Percentiles rank a stretch among this genome's conserved stretches.
These are phyloP conservation scores for Asterophora lycoperdoides DNA, from an alignment of 768 basidiomycete species.

Conservation along the genomic window DNA sequence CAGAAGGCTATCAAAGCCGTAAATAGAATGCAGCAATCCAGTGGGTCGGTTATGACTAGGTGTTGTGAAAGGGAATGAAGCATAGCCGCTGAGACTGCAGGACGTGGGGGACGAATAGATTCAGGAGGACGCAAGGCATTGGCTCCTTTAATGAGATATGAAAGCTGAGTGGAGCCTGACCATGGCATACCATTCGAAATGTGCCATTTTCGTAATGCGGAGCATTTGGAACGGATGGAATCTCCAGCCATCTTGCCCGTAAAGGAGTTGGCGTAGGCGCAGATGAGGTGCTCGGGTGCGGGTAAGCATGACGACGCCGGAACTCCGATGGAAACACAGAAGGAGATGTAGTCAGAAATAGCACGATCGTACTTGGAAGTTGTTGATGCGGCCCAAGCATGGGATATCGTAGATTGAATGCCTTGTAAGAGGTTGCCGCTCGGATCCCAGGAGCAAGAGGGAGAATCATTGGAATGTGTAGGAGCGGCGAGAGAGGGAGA, in stretches of 20 bases:
- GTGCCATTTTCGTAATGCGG: conserved; percentile 33
- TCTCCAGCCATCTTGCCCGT: conserved; percentile 18
- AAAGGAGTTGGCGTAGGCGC: conserved; percentile 24
- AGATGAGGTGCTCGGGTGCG: conserved; percentile 23
- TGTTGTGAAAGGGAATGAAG: neutral
- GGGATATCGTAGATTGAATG: neutral
- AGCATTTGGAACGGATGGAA: conserved; percentile 19
- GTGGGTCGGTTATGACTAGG: neutral
- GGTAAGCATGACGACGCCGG: conserved; percentile 18
- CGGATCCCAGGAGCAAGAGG: too few relatives aligned
- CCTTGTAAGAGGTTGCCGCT: too few relatives aligned
- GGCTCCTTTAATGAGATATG: conserved; percentile 22
- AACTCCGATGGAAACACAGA: conserved; percentile 18
- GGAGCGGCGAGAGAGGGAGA: too few relatives aligned
- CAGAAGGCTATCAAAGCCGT: conserved; percentile 26
- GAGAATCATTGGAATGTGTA: too few relatives aligned
- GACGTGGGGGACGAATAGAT: too few relatives aligned
- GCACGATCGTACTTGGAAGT: conserved; percentile 11
- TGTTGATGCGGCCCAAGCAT: conserved; percentile 4
- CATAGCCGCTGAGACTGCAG: too few relatives aligned
- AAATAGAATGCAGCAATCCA: conserved; percentile 22
- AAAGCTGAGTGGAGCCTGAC: conserved; percentile 15
- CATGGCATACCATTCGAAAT: conserved; percentile 21
- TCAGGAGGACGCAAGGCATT: conserved; percentile 20
- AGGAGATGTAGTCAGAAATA: neutral